phyloP scores from a whole-genome alignment of 2,329 filamentous ascomycete genomes.

The Aspergillus sp. region DNA sequence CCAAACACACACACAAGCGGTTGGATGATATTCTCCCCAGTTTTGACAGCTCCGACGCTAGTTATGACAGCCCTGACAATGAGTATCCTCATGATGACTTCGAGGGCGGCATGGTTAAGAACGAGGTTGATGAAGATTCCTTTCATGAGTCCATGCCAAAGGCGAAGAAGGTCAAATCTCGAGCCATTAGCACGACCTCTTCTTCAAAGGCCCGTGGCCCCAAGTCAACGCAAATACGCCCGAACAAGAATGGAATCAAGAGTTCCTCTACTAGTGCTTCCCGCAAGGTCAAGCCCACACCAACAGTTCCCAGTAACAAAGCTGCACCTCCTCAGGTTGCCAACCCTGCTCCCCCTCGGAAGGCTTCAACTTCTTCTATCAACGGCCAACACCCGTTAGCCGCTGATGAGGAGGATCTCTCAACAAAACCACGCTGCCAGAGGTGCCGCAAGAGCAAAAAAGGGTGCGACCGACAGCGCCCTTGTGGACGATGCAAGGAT shows the following conservation, averaged over 20 bases:
- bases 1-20: slow-evolving; percentile 49
- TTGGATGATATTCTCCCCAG: slow-evolving; percentile 56
- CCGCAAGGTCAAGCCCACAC: slow-evolving; percentile 40
- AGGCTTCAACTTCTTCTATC: slow-evolving; percentile 56
- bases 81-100: slow-evolving; percentile 56
- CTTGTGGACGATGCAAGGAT: slow-evolving; percentile 92
- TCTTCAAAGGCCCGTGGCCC: slow-evolving; percentile 29
- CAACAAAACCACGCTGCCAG: slow-evolving; percentile 94
- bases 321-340: slow-evolving; percentile 42
- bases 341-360: slow-evolving; percentile 53
- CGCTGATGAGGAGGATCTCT: slow-evolving; percentile 82
- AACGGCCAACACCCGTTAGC: slow-evolving; percentile 63
- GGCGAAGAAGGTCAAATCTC: slow-evolving; percentile 55
- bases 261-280: slow-evolving; percentile 29
- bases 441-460: slow-evolving; percentile 99
- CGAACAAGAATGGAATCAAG: slow-evolving; percentile 37
- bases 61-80: slow-evolving; percentile 60
- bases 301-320: slow-evolving; percentile 20
- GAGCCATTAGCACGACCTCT: slow-evolving; percentile 35
- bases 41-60: slow-evolving; percentile 60
- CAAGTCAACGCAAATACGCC: slow-evolving; percentile 29
- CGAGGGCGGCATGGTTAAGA: slow-evolving; percentile 54
- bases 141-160: slow-evolving; percentile 34
- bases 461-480: slow-evolving; percentile 93
- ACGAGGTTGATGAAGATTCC: slow-evolving; percentile 50